Conservation (phyloP, 768 basidiomycete genomes). For the Cystofilobasidium bisporidii region DNA sequence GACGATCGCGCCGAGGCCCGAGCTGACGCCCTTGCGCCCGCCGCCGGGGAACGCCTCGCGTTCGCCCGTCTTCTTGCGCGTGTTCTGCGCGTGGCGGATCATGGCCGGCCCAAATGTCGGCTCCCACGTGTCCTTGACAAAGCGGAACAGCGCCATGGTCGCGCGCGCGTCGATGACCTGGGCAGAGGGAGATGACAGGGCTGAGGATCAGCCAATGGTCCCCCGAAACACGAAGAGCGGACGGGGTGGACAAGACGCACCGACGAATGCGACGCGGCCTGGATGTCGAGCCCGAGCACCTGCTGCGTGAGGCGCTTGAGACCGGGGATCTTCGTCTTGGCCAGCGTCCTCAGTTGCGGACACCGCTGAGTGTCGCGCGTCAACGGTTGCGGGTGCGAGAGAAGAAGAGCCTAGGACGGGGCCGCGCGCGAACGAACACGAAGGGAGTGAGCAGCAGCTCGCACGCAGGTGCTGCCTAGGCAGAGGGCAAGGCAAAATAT, state of each 20-base stretch:
- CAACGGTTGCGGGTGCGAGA: conserved; percentile 42
- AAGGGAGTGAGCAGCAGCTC: background rate
- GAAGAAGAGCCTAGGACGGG: conserved; percentile 39
- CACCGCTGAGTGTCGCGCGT: conserved; percentile 43
- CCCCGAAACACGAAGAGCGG: background rate
- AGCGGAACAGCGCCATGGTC: conserved; percentile 83
- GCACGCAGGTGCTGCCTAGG: no score
- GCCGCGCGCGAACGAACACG: conserved; percentile 32
- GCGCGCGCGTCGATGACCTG: conserved; percentile 89
- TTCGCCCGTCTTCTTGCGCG: conserved; percentile 29
- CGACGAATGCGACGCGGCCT: conserved; percentile 80
- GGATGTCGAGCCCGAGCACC: conserved; percentile 69
- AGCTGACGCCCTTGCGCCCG: conserved; percentile 54
- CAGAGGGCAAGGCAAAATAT: background rate
- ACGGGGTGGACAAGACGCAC: conserved; percentile 45
- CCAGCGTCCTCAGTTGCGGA: conserved; percentile 41
- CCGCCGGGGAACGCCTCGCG: conserved; percentile 44
- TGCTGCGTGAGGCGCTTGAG: conserved; percentile 69
- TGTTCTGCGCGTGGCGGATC: conserved; percentile 35
- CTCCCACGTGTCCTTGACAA: conserved; percentile 79
- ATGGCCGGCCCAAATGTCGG: conserved; percentile 39
- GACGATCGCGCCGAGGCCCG: conserved; percentile 32
- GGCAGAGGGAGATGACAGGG: background rate
- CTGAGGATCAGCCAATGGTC: background rate
- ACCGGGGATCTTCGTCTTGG: conserved; percentile 53